Conservation (phyloP, 78 protist genomes). For the Polysphondylium violaceum region DNA sequence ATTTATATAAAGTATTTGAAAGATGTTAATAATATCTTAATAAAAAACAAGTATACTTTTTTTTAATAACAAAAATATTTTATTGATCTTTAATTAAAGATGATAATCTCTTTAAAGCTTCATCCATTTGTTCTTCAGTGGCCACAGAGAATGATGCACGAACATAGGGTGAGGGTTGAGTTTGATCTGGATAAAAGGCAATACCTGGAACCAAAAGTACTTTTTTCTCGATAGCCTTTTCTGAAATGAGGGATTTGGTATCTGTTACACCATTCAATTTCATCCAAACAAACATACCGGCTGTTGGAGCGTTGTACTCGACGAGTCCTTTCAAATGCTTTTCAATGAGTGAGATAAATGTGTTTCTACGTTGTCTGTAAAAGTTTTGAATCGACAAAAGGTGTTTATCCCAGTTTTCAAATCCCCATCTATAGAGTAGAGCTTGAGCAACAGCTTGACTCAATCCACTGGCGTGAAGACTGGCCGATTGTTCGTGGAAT, state of each 20-base stretch:
- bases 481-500: slow-evolving; percentile 71
- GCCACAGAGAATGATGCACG: slow-evolving; percentile 85
- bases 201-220: slow-evolving; percentile 87
- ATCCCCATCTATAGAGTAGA: slow-evolving; percentile 52
- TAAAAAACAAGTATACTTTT: too few relatives aligned
- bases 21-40: slow-evolving; percentile 78
- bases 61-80: too few relatives aligned
- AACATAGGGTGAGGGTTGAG: slow-evolving; percentile 63
- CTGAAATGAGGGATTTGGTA: slow-evolving; percentile 66
- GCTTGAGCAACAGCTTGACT: slow-evolving; percentile 30
- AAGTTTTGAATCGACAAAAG: slow-evolving; percentile 15
- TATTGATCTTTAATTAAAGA: slow-evolving; percentile 15
- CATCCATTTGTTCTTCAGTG: slow-evolving; percentile 70
- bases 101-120: slow-evolving; percentile 74
- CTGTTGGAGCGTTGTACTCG: slow-evolving; percentile 74
- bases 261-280: slow-evolving; percentile 71
- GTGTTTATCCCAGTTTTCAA: slow-evolving; percentile 76
- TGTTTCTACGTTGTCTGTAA: slow-evolving; percentile 64
- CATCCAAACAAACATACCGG: slow-evolving; percentile 94
- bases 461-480: slow-evolving; percentile 80
- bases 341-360: background rate
- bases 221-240: slow-evolving; percentile 80
- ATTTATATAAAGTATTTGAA: slow-evolving; percentile 90
- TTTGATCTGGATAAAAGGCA: slow-evolving; percentile 58
- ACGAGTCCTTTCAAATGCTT: slow-evolving; percentile 85